Conservation (phyloP, 2,329 filamentous ascomycete species). For the Apiospora arundinis region DNA sequence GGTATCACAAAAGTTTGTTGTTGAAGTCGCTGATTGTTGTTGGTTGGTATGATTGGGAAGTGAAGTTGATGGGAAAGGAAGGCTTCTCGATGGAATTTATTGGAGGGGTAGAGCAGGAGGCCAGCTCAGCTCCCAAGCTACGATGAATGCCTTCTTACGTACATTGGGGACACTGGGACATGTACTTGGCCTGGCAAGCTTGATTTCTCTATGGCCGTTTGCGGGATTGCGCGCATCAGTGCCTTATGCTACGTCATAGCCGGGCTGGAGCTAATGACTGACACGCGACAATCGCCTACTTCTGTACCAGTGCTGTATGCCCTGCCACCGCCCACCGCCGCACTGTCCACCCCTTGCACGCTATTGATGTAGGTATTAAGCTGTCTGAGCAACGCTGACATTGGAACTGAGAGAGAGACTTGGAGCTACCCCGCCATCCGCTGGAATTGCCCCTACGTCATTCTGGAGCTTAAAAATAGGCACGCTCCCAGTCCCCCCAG, state of each 20-base stretch:
- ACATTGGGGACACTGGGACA: too few relatives aligned
- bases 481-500: background rate
- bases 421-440: constrained; percentile 7
- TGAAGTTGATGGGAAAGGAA: constrained; percentile 6
- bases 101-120: constrained; percentile 12
- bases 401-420: too few relatives aligned
- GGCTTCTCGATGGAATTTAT: constrained; percentile 19
- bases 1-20: constrained; percentile 13
- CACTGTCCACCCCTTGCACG: background rate
- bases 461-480: constrained; percentile 18
- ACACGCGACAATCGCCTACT: constrained; percentile 5
- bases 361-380: too few relatives aligned
- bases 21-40: background rate
- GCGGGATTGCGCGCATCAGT: constrained; percentile 19
- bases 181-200: background rate
- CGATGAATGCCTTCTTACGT: constrained; percentile 7
- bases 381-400: too few relatives aligned
- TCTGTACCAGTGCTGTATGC: too few relatives aligned
- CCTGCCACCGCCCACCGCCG: background rate
- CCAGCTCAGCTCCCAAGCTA: constrained; percentile 12
- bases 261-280: background rate
- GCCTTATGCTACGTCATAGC: constrained; percentile 15
- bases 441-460: constrained; percentile 4
- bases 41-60: constrained; percentile 12
- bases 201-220: background rate